Conservation (phyloP, 2,329 filamentous ascomycete species). For the Hymenoscyphus linearis region DNA sequence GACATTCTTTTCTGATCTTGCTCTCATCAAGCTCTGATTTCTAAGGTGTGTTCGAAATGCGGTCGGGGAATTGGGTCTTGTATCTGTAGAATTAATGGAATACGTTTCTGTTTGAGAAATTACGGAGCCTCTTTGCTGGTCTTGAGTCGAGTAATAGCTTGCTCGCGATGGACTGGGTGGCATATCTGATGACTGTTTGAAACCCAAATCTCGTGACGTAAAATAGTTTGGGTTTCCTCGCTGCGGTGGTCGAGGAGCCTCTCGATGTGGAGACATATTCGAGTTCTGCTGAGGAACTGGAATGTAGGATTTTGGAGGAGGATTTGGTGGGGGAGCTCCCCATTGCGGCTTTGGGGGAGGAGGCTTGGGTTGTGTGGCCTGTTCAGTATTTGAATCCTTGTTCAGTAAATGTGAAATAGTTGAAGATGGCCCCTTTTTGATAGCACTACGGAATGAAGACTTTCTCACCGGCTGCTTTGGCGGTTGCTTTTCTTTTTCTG, state of each 20-base stretch:
- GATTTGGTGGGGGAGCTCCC: conserved; percentile 21
- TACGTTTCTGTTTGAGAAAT: conserved; percentile 52
- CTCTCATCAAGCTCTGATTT: conserved; percentile 30
- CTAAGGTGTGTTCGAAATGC: conserved; percentile 29
- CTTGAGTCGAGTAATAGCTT: conserved; percentile 47
- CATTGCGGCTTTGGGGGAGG: conserved; percentile 28
- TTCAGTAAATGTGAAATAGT: conserved; percentile 45
- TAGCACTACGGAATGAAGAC: conserved; percentile 41
- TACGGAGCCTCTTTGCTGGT: conserved; percentile 47
- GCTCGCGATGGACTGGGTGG: conserved; percentile 40
- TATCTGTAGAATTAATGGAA: conserved; percentile 44
- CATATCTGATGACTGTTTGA: conserved; percentile 16
- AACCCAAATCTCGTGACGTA: conserved; percentile 36
- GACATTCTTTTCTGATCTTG: conserved; percentile 34
- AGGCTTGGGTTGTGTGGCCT: conserved; percentile 19
- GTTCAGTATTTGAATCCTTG: conserved; percentile 37
- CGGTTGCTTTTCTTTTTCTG: conserved; percentile 27
- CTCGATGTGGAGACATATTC: conserved; percentile 31
- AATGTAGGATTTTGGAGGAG: conserved; percentile 22
- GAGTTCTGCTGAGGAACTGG: conserved; percentile 33
- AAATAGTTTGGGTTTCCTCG: conserved; percentile 37
- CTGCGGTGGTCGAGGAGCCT: conserved; percentile 34
- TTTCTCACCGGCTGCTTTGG: conserved; percentile 39
- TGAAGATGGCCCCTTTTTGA: conserved; percentile 46
- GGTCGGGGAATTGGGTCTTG: conserved; percentile 42